phyloP scores from a whole-genome alignment of 2,329 filamentous ascomycete species.

The Chalara sp. region DNA sequence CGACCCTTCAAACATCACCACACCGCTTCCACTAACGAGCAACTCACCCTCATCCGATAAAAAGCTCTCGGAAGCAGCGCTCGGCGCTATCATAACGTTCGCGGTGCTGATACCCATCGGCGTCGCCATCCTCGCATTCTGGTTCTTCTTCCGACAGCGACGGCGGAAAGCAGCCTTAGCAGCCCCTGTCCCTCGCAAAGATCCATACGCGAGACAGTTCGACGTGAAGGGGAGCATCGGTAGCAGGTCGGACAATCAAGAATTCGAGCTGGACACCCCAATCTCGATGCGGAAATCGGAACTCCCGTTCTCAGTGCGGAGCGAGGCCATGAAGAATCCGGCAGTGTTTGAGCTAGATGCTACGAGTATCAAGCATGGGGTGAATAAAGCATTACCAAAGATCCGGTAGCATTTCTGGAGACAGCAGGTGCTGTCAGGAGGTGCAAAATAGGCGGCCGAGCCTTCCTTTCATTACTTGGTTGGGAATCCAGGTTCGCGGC shows the following conservation, averaged over 20 bases:
- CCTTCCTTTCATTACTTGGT: too few species aligned
- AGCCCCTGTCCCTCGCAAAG: background rate
- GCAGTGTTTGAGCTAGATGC: background rate
- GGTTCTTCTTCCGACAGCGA: background rate
- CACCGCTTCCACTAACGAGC: background rate
- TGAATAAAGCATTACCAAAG: too few species aligned
- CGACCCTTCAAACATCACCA: background rate
- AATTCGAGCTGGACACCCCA: background rate
- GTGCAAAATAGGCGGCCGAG: too few species aligned
- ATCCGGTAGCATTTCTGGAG: too few species aligned
- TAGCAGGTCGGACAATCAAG: background rate
- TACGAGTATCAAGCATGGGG: background rate
- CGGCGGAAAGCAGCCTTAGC: background rate
- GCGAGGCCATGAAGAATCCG: background rate
- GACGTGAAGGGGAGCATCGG: background rate
- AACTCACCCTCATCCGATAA: background rate
- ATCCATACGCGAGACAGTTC: background rate
- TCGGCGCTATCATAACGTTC: background rate
- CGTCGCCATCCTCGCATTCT: background rate
- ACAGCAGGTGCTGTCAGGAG: too few species aligned
- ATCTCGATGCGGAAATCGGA: background rate
- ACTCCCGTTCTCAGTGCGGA: background rate
- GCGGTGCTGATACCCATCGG: background rate
- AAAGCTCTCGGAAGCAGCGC: background rate
- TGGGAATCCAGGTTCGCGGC: too few species aligned